Conservation (phyloP, 129 eudicot genomes). For the Flaveria trinervia region DNA sequence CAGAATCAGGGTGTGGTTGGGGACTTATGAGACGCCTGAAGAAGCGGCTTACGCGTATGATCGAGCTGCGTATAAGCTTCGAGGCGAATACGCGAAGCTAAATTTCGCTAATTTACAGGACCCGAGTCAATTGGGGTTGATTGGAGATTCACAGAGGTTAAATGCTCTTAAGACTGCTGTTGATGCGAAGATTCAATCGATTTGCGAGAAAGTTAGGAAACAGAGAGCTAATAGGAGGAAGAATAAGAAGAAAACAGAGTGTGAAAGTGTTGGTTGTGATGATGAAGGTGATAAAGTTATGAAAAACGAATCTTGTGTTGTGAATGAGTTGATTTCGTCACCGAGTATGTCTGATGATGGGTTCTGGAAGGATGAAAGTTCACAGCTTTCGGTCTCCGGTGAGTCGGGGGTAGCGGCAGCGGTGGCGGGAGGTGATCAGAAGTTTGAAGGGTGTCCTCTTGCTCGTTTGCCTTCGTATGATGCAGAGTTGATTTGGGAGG, state of each 20-base stretch:
- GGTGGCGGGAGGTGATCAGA: conserved; percentile 31
- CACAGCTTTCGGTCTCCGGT: conserved; percentile 40
- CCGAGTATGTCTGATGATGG: conserved; percentile 64
- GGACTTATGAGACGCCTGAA: conserved; percentile 92
- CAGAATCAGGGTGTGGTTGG: conserved; percentile 92
- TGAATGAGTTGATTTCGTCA: conserved; percentile 38
- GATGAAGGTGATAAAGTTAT: conserved; percentile 15
- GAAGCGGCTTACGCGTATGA: conserved; percentile 97
- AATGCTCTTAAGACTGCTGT: conserved; percentile 63
- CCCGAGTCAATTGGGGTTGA: conserved; percentile 57
- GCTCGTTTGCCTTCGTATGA: conserved; percentile 86
- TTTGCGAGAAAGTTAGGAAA: conserved; percentile 71
- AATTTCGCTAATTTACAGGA: conserved; percentile 83
- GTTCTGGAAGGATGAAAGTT: conserved; percentile 51
- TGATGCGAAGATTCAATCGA: conserved; percentile 86
- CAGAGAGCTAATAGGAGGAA: conserved; percentile 49
- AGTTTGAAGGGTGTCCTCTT: conserved; percentile 59
- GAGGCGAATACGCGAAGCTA: conserved; percentile 87
- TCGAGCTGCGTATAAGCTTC: conserved; percentile 91
- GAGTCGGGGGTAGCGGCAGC: conserved; percentile 4
- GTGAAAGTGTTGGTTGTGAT: conserved; percentile 19
- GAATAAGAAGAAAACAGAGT: conserved; percentile 35
- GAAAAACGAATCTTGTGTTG: conserved; percentile 39
- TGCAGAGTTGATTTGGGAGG: conserved; percentile 83
- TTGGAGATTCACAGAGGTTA: conserved; percentile 58